Percentiles rank a stretch among this genome's conserved stretches.
Evolutionary conservation across 257 asterid species (phyloP).

Genomic region (Eucommia ulmoides): DNA sequence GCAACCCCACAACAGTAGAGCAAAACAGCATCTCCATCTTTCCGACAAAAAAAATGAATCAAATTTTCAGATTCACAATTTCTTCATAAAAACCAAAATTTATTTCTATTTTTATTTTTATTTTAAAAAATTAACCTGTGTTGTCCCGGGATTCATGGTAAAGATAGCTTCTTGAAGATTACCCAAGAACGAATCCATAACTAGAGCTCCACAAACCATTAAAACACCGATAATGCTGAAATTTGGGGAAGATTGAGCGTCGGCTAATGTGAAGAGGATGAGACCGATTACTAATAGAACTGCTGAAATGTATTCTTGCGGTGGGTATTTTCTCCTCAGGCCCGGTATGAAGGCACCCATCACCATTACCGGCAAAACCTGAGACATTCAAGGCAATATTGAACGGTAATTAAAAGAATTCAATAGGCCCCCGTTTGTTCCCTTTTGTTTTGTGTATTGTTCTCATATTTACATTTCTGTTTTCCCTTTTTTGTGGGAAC

Average conservation of each 20-base stretch:
- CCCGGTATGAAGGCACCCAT: slow-evolving; percentile 99
- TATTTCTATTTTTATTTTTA: slow-evolving; percentile 1
- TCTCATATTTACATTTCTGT: too few species aligned
- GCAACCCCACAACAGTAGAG: slow-evolving; percentile 92
- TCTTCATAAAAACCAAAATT: slow-evolving; percentile 5
- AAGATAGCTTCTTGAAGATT: slow-evolving; percentile 91
- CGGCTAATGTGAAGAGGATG: slow-evolving; percentile 87
- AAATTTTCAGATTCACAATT: not conserved
- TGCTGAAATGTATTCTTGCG: slow-evolving; percentile 76
- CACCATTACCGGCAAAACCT: slow-evolving; percentile 93
- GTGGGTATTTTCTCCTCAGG: slow-evolving; percentile 69
- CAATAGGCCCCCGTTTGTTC: too few species aligned
- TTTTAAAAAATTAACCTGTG: slow-evolving; percentile 40
- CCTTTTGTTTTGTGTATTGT: too few species aligned
- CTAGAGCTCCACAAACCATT: slow-evolving; percentile 75
- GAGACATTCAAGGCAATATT: slow-evolving; percentile 8
- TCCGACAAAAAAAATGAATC: slow-evolving; percentile 7
- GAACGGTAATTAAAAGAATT: too few species aligned
- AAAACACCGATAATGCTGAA: slow-evolving; percentile 69
- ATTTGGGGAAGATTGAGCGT: slow-evolving; percentile 80
- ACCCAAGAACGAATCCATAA: slow-evolving; percentile 84
- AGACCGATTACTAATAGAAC: slow-evolving; percentile 68
- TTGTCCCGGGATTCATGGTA: slow-evolving; percentile 72
- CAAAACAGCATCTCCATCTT: slow-evolving; percentile 98
- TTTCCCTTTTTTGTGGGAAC: too few species aligned